Conservation (phyloP, 495 filamentous ascomycete genomes). For the Letharia lupina region DNA sequence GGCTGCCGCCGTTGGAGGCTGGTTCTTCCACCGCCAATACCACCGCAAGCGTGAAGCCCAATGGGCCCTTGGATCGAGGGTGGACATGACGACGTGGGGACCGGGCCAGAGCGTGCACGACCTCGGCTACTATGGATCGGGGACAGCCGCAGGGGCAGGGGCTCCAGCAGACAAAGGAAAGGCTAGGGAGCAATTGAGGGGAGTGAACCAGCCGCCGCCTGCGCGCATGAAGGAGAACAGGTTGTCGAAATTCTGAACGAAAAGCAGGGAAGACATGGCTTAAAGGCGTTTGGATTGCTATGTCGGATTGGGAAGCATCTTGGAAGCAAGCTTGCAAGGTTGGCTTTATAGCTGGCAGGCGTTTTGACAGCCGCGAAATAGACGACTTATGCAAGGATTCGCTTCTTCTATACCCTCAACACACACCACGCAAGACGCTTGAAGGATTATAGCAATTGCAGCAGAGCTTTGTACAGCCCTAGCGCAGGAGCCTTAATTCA, state of each 20-base stretch:
- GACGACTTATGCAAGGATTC: slow-evolving; percentile 1
- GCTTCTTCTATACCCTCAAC: not conserved
- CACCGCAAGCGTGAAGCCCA: slow-evolving; percentile 26
- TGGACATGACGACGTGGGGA: slow-evolving; percentile 25
- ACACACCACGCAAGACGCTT: not conserved
- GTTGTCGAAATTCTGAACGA: not conserved
- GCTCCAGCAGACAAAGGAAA: slow-evolving; percentile 22
- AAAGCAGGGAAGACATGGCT: not conserved
- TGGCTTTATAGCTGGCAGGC: slow-evolving; percentile 3
- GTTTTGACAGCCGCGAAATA: not conserved
- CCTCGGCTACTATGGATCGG: slow-evolving; percentile 13
- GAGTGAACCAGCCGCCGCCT: slow-evolving; percentile 11
- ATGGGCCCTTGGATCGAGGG: slow-evolving; percentile 16
- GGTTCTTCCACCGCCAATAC: slow-evolving; percentile 43
- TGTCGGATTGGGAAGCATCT: not conserved
- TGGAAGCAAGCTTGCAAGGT: not conserved
- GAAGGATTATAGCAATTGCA: not conserved
- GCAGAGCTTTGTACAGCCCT: not conserved
- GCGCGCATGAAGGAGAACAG: slow-evolving; percentile 14
- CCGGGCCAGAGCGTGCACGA: slow-evolving; percentile 27
- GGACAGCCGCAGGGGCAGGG: not conserved
- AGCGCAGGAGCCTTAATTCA: not conserved
- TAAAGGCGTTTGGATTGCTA: slow-evolving; percentile 3
- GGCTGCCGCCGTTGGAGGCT: slow-evolving; percentile 31
- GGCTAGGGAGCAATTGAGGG: slow-evolving; percentile 13